phyloP scores from a whole-genome alignment of 2,329 filamentous ascomycete genomes.

The Penicillium aurantiogriseum region DNA sequence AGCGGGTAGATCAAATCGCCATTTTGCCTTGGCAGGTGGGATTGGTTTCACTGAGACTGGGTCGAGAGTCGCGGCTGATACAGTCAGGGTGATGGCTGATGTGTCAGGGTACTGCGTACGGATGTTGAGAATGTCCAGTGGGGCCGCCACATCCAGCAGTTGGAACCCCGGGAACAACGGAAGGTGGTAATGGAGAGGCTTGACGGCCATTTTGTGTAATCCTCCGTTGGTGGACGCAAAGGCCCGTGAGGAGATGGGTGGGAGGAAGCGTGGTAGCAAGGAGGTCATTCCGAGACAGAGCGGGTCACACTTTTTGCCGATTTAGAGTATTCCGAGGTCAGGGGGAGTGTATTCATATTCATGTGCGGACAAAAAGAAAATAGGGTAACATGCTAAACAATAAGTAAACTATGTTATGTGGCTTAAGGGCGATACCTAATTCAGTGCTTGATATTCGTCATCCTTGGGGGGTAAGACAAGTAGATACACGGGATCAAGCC shows the following conservation, averaged over 20 bases:
- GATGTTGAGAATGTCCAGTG: conserved; percentile 12
- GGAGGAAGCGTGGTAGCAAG: not conserved
- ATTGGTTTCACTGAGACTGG: conserved; percentile 11
- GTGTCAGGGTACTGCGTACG: conserved; percentile 5
- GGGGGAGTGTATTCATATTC: not conserved
- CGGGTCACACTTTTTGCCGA: not conserved
- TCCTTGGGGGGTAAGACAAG: not conserved
- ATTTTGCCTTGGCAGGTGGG: not conserved
- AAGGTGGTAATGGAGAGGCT: conserved; percentile 10
- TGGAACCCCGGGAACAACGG: conserved; percentile 11
- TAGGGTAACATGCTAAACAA: not conserved
- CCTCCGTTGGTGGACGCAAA: not conserved
- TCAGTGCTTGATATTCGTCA: not conserved
- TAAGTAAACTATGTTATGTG: not conserved
- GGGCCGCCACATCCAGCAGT: conserved; percentile 4
- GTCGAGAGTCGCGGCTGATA: conserved; percentile 6
- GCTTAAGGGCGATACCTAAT: not conserved
- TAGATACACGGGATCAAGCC: not conserved
- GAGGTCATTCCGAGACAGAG: not conserved
- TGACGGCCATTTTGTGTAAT: conserved; percentile 4
- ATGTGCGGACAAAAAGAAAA: not conserved
- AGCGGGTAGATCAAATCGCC: conserved; percentile 1
- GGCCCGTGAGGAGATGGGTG: not conserved
- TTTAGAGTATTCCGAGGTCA: not conserved
- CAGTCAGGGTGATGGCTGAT: conserved; percentile 4